Base-by-base conservation (phyloP, 2,329 filamentous ascomycete species). In the Penicillium sp. region DNA sequence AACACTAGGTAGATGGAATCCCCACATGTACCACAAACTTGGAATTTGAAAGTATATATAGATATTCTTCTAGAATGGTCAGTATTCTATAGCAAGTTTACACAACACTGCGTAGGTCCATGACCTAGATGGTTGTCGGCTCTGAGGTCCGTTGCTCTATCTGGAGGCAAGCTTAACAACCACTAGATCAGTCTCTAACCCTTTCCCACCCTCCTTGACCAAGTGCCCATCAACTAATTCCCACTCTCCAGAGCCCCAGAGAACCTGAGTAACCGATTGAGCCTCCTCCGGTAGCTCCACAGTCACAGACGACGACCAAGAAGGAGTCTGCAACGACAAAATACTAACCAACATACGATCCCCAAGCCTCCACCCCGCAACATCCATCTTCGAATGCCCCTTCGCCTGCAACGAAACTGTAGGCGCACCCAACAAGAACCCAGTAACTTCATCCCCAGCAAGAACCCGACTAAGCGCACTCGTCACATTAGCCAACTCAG, bases 381-480 rank as follows among this genome's bases (percentile, higher is more conserved):
- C 78, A 72, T 82, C 78, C 3, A 79, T 57, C 23, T 68, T 57
- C 7, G 49, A 47, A 16, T 63, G 63, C 1, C 66, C 68, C 4
- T 27, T 46, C 3, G 72, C 67, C 6, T n/a, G 27, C 51, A 78
- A 50, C 19, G 53, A 26, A 25, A 49, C 58, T 35, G 69, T 69
- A 31, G 67, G 61, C 10, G 72, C 63, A 6, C 70, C 72, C 16
- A 81, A 70, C 33, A 81, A 48, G 47, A 80, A 77, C 3, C 53
- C 53, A 5, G 73, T 69, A 1, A 77, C 70, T 7, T 68, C 61
- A 0, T 63, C 27, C 2, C 42, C 62, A 14, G 75, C 74, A 9
- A 82, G 65, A 0, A 79, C 69, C 19, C 66, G 73, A 11, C 77
- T 78, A 54, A 84, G 60, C 13, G 55, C 45, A 9, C 69, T 70